These are phyloP conservation scores for Gymnopilus junonius DNA, from an alignment of 768 basidiomycete species.

Conservation along the genomic window DNA sequence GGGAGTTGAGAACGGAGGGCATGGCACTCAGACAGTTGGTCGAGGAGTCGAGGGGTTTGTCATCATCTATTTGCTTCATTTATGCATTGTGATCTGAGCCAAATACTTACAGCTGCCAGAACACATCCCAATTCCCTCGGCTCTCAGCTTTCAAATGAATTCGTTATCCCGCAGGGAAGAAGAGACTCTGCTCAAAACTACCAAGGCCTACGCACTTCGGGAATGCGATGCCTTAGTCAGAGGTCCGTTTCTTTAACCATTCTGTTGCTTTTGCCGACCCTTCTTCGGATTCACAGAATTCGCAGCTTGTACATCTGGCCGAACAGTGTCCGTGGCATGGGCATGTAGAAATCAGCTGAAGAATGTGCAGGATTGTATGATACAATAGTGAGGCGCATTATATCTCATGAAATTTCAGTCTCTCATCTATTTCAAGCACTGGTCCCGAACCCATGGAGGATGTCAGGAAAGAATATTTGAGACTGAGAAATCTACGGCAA, in stretches of 20 bases:
- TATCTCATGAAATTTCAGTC: neutral
- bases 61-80: slow-evolving; percentile 1
- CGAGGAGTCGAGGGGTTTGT: neutral
- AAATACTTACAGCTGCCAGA: neutral
- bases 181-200: slow-evolving; percentile 80
- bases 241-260: slow-evolving; percentile 46
- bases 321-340: slow-evolving; percentile 87
- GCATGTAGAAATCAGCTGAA: slow-evolving; percentile 73
- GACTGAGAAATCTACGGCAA: slow-evolving; percentile 50
- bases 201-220: slow-evolving; percentile 77
- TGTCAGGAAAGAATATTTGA: slow-evolving; percentile 74
- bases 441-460: slow-evolving; percentile 74
- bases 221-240: slow-evolving; percentile 79
- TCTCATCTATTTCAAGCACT: slow-evolving; percentile 50
- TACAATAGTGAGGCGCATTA: slow-evolving; percentile 66
- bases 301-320: slow-evolving; percentile 80
- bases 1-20: slow-evolving; percentile 18
- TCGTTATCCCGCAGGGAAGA: slow-evolving; percentile 88
- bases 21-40: slow-evolving; percentile 12
- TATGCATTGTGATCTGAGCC: neutral
- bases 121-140: neutral
- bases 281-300: slow-evolving; percentile 56
- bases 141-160: slow-evolving; percentile 55
- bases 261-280: neutral
- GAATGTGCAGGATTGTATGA: slow-evolving; percentile 77